Evolutionary conservation across 2,329 filamentous ascomycete genomes (phyloP).

Genomic region (Nakataea oryzae): DNA sequence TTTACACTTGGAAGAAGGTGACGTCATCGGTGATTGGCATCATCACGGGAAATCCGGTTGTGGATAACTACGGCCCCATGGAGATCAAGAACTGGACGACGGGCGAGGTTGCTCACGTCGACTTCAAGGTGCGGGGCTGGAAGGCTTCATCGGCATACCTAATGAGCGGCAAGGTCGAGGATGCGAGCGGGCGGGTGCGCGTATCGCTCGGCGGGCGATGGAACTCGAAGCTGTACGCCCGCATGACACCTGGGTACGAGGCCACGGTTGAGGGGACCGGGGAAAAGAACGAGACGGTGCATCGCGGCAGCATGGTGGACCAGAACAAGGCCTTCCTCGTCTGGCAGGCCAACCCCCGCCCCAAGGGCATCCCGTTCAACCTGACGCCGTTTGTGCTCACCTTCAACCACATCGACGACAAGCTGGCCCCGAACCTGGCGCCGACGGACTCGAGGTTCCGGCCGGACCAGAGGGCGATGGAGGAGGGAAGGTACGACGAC

Average conservation of each 20-base stretch:
- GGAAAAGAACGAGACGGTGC: constrained; percentile 18
- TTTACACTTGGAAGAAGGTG: constrained; percentile 99
- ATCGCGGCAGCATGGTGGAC: constrained; percentile 45
- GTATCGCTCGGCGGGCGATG: constrained; percentile 90
- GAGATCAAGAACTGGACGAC: constrained; percentile 97
- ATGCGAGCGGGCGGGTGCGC: constrained; percentile 65
- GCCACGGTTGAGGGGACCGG: constrained; percentile 51
- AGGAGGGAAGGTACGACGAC: constrained; percentile 92
- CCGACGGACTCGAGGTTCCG: constrained; percentile 90
- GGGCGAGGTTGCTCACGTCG: constrained; percentile 76
- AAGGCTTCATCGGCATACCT: constrained; percentile 88
- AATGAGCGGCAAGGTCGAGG: constrained; percentile 76
- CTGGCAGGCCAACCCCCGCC: constrained; percentile 80
- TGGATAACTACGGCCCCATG: constrained; percentile 98
- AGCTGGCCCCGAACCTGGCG: constrained; percentile 65
- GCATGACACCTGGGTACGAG: constrained; percentile 84
- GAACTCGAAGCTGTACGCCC: constrained; percentile 96
- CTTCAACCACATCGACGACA: constrained; percentile 84
- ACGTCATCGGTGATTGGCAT: constrained; percentile 97
- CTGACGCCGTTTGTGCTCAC: constrained; percentile 92
- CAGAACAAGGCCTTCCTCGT: constrained; percentile 75
- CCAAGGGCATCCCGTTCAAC: constrained; percentile 86
- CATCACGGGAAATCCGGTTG: constrained; percentile 88
- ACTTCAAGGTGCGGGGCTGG: constrained; percentile 95
- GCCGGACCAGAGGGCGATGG: constrained; percentile 95